phyloP scores from a whole-genome alignment of 306 rosid species.

The Vigna trinervia region DNA sequence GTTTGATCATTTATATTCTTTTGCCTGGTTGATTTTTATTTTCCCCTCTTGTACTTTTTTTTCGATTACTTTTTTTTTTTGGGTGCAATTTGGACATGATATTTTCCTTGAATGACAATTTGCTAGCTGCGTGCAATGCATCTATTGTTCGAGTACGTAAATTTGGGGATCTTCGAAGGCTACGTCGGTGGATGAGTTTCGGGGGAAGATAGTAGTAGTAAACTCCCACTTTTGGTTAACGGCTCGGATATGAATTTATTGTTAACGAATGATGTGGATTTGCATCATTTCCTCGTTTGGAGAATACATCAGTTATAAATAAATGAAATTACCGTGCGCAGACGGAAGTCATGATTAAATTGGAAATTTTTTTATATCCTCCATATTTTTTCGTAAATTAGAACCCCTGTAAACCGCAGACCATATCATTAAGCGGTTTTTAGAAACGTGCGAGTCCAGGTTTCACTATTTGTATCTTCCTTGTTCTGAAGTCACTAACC shows the following conservation, averaged over 20 bases:
- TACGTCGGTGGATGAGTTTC: neutral
- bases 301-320: neutral
- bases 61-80: neutral
- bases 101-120: neutral
- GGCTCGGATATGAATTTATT: neutral
- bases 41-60: neutral
- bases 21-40: neutral
- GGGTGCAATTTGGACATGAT: slow-evolving; percentile 15
- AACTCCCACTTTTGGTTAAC: neutral
- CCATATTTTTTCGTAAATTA: too few relatives aligned
- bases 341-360: neutral
- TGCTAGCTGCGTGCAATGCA: neutral
- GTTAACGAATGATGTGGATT: neutral
- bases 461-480: neutral
- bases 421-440: neutral
- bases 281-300: neutral
- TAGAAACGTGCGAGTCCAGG: neutral
- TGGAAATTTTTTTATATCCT: neutral
- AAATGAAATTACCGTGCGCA: neutral
- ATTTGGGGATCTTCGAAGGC: neutral
- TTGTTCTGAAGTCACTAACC: neutral
- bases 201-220: neutral
- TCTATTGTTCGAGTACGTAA: neutral
- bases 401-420: neutral
- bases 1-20: slow-evolving; percentile 48